These are phyloP conservation scores for Phaeosphaeriaceae sp. DNA, from an alignment of 2,329 filamentous ascomycete species.

Conservation along the genomic window DNA sequence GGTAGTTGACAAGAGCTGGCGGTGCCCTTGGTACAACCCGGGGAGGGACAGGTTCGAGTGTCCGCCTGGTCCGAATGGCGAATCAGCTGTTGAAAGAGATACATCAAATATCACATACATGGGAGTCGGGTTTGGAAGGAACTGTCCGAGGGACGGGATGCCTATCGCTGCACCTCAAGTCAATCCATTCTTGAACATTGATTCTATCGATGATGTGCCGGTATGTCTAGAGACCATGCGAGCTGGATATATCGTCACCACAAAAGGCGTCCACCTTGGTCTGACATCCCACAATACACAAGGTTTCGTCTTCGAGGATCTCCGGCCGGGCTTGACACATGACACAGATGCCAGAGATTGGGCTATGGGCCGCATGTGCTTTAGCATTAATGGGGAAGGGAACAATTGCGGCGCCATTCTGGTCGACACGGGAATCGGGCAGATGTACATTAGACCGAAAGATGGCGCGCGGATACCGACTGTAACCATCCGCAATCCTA, in stretches of 20 bases:
- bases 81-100: conserved; percentile 31
- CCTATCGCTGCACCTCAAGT: conserved; percentile 35
- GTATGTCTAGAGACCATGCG: conserved; percentile 16
- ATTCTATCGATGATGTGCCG: conserved; percentile 30
- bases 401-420: conserved; percentile 36
- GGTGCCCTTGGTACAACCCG: conserved; percentile 45
- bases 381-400: conserved; percentile 31
- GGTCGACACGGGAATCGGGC: conserved; percentile 43
- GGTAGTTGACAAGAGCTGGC: conserved; percentile 43
- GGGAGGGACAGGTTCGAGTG: conserved; percentile 38
- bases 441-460: conserved; percentile 46
- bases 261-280: conserved; percentile 38
- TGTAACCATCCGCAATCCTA: conserved; percentile 41
- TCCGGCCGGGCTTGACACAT: conserved; percentile 39
- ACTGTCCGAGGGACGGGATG: conserved; percentile 37
- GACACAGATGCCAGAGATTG: conserved; percentile 40
- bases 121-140: conserved; percentile 47
- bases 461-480: conserved; percentile 35
- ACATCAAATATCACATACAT: conserved; percentile 45
- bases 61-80: conserved; percentile 34
- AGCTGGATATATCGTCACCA: conserved; percentile 41
- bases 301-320: conserved; percentile 30
- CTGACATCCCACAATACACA: conserved; percentile 31
- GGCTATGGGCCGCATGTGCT: conserved; percentile 44
- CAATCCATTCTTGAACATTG: conserved; percentile 48